A percentile compares a stretch with the other conserved stretches of the same genome.
These are phyloP conservation scores for Pestalotiopsis sp. DNA, from an alignment of 2,329 filamentous ascomycete genomes.

Conservation along the genomic window DNA sequence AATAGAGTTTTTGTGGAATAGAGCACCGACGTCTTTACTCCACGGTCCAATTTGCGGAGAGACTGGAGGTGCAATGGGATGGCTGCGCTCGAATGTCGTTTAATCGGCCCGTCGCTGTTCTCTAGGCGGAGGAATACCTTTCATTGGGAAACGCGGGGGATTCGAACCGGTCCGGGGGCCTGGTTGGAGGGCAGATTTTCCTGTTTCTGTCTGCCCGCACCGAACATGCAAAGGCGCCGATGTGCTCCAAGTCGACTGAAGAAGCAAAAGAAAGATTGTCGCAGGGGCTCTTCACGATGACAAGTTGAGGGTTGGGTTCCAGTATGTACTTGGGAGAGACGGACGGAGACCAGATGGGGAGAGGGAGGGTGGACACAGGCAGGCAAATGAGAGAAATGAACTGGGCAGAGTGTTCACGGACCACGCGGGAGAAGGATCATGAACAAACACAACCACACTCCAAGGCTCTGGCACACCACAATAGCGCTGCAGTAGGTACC, in stretches of 20 bases:
- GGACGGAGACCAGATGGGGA: conserved; percentile 1
- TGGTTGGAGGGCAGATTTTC: conserved; percentile 8
- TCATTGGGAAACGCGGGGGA: conserved; percentile 32
- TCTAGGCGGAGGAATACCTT: conserved; percentile 32
- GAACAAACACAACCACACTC: not conserved
- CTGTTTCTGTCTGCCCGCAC: not conserved
- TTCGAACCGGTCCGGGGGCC: conserved; percentile 16
- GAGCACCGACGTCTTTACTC: conserved; percentile 15
- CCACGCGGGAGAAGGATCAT: conserved; percentile 13
- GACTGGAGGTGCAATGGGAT: conserved; percentile 28
- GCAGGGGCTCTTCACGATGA: conserved; percentile 3
- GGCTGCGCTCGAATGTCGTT: conserved; percentile 19
- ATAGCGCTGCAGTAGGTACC: no score
- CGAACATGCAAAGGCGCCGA: not conserved
- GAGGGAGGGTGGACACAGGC: conserved; percentile 5
- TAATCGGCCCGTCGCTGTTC: conserved; percentile 37
- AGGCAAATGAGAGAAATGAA: conserved; percentile 12
- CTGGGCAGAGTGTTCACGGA: conserved; percentile 14
- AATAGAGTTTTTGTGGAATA: conserved; percentile 13
- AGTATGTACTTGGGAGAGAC: not conserved
- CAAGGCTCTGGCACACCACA: not conserved
- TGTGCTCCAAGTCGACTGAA: not conserved
- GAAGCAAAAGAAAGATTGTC: conserved; percentile 9
- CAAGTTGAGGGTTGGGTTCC: not conserved
- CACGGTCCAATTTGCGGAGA: conserved; percentile 21